Conservation (phyloP, 768 basidiomycete species). For the Hericium coralloides region DNA sequence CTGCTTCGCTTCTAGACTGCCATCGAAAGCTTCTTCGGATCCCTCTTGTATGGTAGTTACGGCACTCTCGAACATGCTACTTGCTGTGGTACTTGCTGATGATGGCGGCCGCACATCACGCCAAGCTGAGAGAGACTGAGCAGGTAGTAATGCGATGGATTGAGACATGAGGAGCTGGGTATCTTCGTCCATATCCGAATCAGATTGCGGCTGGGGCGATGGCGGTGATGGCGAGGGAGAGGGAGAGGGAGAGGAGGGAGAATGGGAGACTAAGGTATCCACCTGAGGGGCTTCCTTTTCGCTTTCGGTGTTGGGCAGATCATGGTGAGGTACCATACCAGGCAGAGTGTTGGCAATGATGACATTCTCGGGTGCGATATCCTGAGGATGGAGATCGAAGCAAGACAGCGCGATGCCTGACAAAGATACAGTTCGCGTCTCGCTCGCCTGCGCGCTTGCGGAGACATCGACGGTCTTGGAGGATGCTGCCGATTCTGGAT, state of each 20-base stretch:
- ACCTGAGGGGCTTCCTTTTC: too few relatives aligned
- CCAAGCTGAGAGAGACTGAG: slow-evolving; percentile 12
- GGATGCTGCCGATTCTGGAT: slow-evolving; percentile 14
- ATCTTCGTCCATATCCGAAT: slow-evolving; percentile 47
- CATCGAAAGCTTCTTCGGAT: slow-evolving; percentile 1
- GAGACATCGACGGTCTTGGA: background rate
- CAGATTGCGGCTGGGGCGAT: slow-evolving; percentile 7
- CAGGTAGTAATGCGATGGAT: slow-evolving; percentile 53
- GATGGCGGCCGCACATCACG: slow-evolving; percentile 26
- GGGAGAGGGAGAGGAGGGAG: slow-evolving; percentile 36
- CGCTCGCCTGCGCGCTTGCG: background rate
- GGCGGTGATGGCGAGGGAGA: slow-evolving; percentile 29
- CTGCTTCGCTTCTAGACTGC: background rate
- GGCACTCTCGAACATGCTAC: slow-evolving; percentile 77
- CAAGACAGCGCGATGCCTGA: background rate
- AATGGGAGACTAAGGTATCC: background rate
- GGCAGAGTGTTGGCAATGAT: background rate
- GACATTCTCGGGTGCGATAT: background rate
- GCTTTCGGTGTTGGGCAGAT: too few relatives aligned
- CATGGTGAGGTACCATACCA: background rate
- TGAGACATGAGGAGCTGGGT: slow-evolving; percentile 64
- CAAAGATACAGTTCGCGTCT: background rate
- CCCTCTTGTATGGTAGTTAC: slow-evolving; percentile 28
- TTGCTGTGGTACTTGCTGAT: slow-evolving; percentile 35
- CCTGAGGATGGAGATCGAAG: background rate